Conservation (phyloP, 2,329 filamentous ascomycete species). For the Aspergillus clavatus region DNA sequence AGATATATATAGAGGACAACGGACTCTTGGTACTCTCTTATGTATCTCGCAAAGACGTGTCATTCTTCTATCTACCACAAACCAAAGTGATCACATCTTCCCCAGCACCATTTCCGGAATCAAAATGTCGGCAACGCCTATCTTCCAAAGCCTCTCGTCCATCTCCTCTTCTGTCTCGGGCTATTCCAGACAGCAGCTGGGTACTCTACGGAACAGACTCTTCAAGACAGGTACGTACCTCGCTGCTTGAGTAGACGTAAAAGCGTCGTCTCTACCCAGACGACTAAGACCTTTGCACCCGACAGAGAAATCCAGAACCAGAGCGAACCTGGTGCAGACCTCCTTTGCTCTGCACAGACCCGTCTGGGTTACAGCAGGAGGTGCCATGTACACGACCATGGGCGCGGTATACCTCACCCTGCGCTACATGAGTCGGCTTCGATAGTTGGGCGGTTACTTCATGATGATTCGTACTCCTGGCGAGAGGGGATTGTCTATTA, state of each 20-base stretch:
- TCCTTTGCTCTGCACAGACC: constrained; percentile 30
- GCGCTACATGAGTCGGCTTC: constrained; percentile 25
- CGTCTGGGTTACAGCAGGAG: constrained; percentile 30
- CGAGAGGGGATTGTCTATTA: not conserved
- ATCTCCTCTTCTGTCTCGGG: constrained; percentile 14
- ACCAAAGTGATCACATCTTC: not conserved
- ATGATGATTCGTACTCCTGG: not conserved
- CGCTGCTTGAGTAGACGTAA: not conserved
- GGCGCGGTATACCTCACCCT: constrained; percentile 30
- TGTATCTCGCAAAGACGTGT: no score
- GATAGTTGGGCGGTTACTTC: constrained; percentile 4
- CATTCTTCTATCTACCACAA: constrained; percentile 1
- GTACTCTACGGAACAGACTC: constrained; percentile 16
- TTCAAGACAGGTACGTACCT: constrained; percentile 16
- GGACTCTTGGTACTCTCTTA: no score
- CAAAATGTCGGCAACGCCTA: constrained; percentile 20
- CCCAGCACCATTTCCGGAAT: not conserved
- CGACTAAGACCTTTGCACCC: not conserved
- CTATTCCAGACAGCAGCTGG: constrained; percentile 15
- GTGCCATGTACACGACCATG: constrained; percentile 29
- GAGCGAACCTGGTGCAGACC: constrained; percentile 24
- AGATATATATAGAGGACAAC: no score
- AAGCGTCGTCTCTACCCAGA: not conserved
- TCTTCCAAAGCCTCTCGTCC: constrained; percentile 17
- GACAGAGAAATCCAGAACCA: constrained; percentile 24